Base-by-base conservation (phyloP, 2,329 filamentous ascomycete species). In the Chalara sp. region DNA sequence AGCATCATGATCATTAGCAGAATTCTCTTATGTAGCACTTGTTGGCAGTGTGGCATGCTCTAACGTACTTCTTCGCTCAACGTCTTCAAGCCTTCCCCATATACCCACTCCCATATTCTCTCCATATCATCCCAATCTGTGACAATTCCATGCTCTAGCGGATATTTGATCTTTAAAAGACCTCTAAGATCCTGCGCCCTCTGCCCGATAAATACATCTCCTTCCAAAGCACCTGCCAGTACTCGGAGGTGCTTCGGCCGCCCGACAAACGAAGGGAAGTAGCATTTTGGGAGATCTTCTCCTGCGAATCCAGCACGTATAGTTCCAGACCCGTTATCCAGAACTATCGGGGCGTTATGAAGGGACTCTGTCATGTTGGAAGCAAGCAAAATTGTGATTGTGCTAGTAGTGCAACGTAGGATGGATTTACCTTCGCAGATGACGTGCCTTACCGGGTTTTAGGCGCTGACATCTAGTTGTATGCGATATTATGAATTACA, bases 111-210 rank as follows among this genome's bases (percentile, higher is more conserved):
- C 93, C 93, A 99, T 72, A 99, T 99, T 73, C 89, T 84, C 76
- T 99, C 93, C 93, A 99, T 99, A 67, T 99, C 93, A 67, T 97
- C 93, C 93, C 93, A 99, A 70, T 99, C 90, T 61, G 93, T 99
- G 56, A 99, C 93, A 63, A 99, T 95, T 61, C 93, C 93, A 68
- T 99, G 93, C 73, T 97, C 93, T 50, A 99, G 75, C 43, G 93
- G 93, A 68, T 97, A 97, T 58, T 84, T 80, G 63, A 99, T 96
- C 79, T 97, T 99, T 61, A 99, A 78, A 55, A 99, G 75, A 3
- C 93, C 93, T 64, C 92, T 83, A 64, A 96, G 78, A 66, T 97
- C 91, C 61, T 92, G 91, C 13, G 81, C 81, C 68, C 89, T 86
- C 63, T 91, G 86, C 47, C 93, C 93, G 67, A 99, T 96, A 70